These are phyloP conservation scores for Pseudozyma tsukubaensis DNA, from an alignment of 1,284 basidiomycete species.

Conservation along the genomic window DNA sequence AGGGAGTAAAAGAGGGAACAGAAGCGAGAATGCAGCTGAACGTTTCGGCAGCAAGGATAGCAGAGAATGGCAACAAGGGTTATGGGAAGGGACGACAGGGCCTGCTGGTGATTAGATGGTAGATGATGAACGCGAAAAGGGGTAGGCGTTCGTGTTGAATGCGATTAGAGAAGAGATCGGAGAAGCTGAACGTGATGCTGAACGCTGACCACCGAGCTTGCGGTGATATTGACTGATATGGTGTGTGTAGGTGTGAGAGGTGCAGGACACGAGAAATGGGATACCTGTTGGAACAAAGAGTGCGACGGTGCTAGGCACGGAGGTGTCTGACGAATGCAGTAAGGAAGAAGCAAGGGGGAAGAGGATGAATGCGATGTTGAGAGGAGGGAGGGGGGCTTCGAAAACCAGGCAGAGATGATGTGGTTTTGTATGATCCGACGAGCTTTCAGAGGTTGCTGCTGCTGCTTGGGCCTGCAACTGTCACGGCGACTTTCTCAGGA, in stretches of 20 bases:
- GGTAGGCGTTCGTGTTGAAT: neutral
- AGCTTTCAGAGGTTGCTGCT: no score
- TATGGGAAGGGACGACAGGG: neutral
- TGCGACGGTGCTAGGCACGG: neutral
- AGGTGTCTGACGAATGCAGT: neutral
- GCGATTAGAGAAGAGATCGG: neutral
- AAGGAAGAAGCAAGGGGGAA: neutral
- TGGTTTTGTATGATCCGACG: conserved; percentile 3
- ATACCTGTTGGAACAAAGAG: neutral
- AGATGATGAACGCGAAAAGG: neutral
- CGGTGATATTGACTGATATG: neutral
- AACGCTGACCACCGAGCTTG: neutral
- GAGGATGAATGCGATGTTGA: neutral
- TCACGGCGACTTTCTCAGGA: no score
- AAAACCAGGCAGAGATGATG: neutral
- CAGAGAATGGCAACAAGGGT: no score
- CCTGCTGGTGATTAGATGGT: neutral
- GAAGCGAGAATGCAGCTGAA: neutral
- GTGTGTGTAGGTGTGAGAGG: neutral
- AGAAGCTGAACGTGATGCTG: neutral
- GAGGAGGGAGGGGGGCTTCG: neutral
- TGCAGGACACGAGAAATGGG: neutral
- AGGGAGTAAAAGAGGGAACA: neutral
- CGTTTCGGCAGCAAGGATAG: neutral
- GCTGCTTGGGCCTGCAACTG: no score